These are phyloP conservation scores for Nicotiana tomentosiformis DNA, from an alignment of 257 asterid species.

Conservation along the genomic window DNA sequence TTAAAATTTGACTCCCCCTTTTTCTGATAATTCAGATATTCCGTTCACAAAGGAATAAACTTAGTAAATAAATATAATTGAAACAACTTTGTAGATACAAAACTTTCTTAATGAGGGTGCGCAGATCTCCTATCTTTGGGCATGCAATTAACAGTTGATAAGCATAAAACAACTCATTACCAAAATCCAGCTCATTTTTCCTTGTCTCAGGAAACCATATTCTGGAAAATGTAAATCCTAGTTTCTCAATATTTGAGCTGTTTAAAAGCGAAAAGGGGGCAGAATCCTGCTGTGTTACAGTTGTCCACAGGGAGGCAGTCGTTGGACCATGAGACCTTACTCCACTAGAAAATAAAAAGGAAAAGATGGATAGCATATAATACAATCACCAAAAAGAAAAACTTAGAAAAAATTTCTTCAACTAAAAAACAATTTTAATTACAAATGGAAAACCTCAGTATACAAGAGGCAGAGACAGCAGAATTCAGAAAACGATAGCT, in stretches of 20 bases:
- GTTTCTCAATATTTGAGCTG: conserved; percentile 1
- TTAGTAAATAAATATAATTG: not conserved
- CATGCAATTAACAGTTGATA: not conserved
- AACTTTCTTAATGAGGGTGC: not conserved
- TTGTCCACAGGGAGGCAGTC: not conserved
- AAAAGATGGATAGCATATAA: not conserved
- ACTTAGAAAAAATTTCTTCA: not conserved
- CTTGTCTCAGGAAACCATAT: not conserved
- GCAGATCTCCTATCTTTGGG: not conserved
- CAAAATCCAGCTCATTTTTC: not conserved
- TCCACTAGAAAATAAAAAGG: not conserved
- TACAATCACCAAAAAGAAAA: conserved; percentile 1
- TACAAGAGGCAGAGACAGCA: not conserved
- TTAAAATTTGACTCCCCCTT: not conserved
- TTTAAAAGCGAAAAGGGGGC: not conserved
- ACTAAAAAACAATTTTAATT: not conserved
- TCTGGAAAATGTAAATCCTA: not conserved
- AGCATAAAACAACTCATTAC: not conserved
- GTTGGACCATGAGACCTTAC: not conserved
- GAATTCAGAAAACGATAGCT: not conserved
- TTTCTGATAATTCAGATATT: not conserved
- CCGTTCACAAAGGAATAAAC: not conserved
- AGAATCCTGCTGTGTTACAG: not conserved
- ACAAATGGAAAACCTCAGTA: not conserved
- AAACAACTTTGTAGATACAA: not conserved